Percentiles rank a stretch among this genome's conserved stretches.
Evolutionary conservation across 106 monocot genomes (phyloP).

Genomic region (Gastrodia elata): DNA sequence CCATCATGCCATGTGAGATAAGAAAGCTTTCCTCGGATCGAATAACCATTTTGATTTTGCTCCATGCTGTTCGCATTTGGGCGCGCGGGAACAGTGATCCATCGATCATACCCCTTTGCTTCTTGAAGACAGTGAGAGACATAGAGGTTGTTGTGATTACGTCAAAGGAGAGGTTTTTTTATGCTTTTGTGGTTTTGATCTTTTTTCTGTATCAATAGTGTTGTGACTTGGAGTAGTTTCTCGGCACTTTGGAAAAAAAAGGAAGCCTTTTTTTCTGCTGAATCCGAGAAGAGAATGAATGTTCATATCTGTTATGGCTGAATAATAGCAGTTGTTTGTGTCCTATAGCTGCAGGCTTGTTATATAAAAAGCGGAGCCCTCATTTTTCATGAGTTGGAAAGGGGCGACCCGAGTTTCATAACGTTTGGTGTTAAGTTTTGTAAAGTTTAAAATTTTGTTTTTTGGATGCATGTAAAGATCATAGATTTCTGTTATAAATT

Average conservation of each 20-base stretch:
- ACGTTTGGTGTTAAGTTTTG: too few species aligned
- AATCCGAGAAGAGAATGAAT: slow-evolving; percentile 4
- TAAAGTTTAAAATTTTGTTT: too few species aligned
- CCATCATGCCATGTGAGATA: slow-evolving; percentile 6
- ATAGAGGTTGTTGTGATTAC: not conserved
- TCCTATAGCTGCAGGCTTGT: not conserved
- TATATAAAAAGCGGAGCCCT: too few species aligned
- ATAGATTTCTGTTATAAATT: too few species aligned
- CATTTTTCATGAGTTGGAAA: too few species aligned
- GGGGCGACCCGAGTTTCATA: too few species aligned
- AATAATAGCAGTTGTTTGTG: not conserved
- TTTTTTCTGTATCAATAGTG: not conserved
- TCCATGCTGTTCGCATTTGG: not conserved
- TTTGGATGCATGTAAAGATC: too few species aligned
- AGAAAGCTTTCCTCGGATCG: not conserved
- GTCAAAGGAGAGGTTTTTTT: not conserved
- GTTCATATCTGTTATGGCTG: slow-evolving; percentile 1
- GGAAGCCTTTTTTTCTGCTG: not conserved
- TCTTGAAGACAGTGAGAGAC: too few species aligned
- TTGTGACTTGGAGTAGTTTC: not conserved
- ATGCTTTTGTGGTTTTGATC: not conserved
- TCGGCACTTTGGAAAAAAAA: slow-evolving; percentile 1
- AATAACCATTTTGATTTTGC: not conserved
- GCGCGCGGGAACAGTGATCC: too few species aligned
- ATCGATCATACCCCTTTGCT: too few species aligned